Evolutionary conservation across 1,139 yeast species (phyloP), one percentile per base, ranked within the genome.

Genomic region (Yamadazyma aaseri): DNA sequence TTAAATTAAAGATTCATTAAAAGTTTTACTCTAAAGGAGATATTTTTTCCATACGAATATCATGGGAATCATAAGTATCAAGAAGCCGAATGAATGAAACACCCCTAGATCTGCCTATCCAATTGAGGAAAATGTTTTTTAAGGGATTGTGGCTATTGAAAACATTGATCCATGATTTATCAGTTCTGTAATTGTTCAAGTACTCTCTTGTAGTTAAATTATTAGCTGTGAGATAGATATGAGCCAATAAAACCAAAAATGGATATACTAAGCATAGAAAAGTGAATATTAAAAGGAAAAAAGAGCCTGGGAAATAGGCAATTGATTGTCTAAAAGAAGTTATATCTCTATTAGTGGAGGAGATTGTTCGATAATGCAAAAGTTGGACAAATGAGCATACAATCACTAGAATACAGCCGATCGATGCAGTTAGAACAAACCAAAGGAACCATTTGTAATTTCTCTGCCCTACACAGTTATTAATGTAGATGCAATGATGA

Each of bases 131-230:
- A 40, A 76, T 52, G 47, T 81, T 81, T 21, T 45, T 45, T 17
- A 53, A 34, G 1, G 62, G 40, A n/a, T 58, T 55, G 1, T 55
- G 53, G 1, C 67, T 58, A 33, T 72, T 66, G 51, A 59, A 79
- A 2, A 75, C 72, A 45, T 73, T 73, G 28, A 59, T 54, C 39
- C 60, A 71, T 20, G 47, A 38, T 8, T 46, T 43, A 17, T 48
- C 44, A 2, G 49, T 50, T 47, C 61, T 38, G 34, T 60, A 54
- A 53, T 67, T 44, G 53, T 66, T 70, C 33, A 83, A 58, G 45
- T 72, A 82, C 44, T 83, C 92, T 44, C 89, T 63, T 4, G 95
- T 84, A 12, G 90, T 80, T 44, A 82, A 67, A 38, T 81, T 81
- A n/a, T 74, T 67, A 0, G 73, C 51, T 0, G 79, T 72, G 31